phyloP scores from a whole-genome alignment of 2,329 filamentous ascomycete genomes.

The Chlorencoelia australis region DNA sequence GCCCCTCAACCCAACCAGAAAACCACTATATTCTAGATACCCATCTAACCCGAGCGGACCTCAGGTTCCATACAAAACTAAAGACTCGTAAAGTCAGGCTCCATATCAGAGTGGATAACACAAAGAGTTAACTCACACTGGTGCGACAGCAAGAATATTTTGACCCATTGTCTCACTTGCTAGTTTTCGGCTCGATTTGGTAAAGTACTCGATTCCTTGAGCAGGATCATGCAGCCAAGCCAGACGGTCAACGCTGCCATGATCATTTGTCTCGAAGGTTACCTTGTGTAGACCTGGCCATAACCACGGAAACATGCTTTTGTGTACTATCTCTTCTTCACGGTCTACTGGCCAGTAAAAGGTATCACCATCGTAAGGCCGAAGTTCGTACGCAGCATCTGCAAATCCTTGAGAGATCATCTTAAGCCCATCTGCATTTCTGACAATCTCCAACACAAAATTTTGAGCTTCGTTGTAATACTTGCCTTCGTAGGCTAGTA shows the following conservation, averaged over 20 bases:
- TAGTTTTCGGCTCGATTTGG: too few relatives aligned
- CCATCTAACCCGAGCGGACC: too few relatives aligned
- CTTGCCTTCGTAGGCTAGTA: not conserved
- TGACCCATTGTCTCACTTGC: too few relatives aligned
- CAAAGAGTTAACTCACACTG: too few relatives aligned
- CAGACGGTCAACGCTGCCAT: not conserved
- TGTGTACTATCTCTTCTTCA: not conserved
- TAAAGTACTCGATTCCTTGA: not conserved
- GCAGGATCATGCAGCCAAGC: not conserved
- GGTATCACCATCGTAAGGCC: not conserved
- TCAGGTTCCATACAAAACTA: too few relatives aligned
- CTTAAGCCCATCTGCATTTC: not conserved
- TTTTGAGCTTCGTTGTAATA: not conserved
- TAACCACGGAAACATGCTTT: not conserved
- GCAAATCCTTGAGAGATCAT: not conserved
- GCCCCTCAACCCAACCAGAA: too few relatives aligned
- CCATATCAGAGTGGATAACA: too few relatives aligned
- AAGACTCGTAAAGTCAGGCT: too few relatives aligned
- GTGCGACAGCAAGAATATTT: too few relatives aligned
- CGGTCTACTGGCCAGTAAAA: not conserved
- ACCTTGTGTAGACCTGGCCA: not conserved
- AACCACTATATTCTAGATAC: too few relatives aligned
- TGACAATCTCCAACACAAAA: not conserved
- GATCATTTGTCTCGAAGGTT: not conserved
- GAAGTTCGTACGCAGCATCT: not conserved